Evolutionary conservation across 1,284 basidiomycete genomes (phyloP), one percentile per base, ranked within the genome.

Genomic region (Trametes versicolor): DNA sequence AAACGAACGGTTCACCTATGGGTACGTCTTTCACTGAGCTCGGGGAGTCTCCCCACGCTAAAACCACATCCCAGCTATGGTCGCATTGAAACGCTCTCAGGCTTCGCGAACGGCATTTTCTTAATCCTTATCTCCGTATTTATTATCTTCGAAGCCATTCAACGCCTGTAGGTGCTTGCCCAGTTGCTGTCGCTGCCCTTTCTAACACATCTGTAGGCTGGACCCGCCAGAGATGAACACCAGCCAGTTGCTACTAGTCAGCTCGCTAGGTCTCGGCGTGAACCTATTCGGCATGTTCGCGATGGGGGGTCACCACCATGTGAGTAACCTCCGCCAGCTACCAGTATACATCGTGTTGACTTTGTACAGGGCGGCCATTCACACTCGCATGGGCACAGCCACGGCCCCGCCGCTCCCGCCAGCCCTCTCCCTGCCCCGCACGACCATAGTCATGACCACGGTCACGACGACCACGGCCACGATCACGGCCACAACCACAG

Each of bases 241-340:
- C 8, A 93, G 87, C 66, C 97, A 99, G 75, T 83, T 99, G 2
- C 79, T 99, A 36, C 83, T 98, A 1, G 94, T 99, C 53, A 97
- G 94, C 71, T 87, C 89, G 1, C 80, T 98, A 41, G 98, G 98
- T 1, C 81, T 99, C 12, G 93, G 83, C 1, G 97, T 99, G 63
- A 99, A 99, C 77, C 79, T 99, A 34, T 99, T 99, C 73, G 98
- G 98, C 36, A 98, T 99, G 97, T 96, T 97, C 78, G 98, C 98
- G 0, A 99, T 98, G 83, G 98, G 98, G 8, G 95, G 95, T 2
- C 93, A 95, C 76, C 94, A 96, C 77, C 94, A 95, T 80, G 89
- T 92, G 76, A 43, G 85, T 82, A 41, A 55, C n/a, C 19, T 50
- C 54, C 56, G 54, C 54, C 29, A 32, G 56, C 17, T 39, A 51